A percentile compares a stretch with the other conserved stretches of the same genome.
Conservation (phyloP, 108 stramenopile species). For the Epithemia pelagica region DNA sequence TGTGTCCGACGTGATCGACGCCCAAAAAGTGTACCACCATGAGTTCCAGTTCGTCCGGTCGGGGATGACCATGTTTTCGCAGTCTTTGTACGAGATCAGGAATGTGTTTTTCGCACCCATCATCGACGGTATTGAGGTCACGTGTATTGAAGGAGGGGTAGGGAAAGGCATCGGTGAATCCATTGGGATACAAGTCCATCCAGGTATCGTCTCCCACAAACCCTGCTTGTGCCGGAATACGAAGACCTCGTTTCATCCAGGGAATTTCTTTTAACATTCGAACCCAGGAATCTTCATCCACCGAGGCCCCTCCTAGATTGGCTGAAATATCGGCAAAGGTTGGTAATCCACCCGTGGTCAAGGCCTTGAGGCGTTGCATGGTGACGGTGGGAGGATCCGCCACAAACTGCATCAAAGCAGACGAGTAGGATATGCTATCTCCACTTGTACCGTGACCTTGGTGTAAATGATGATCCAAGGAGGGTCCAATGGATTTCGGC, state of each 20-base stretch:
- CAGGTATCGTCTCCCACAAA: slow-evolving; percentile 99
- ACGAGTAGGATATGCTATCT: slow-evolving; percentile 10
- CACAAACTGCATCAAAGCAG: slow-evolving; percentile 80
- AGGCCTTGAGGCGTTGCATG: slow-evolving; percentile 95
- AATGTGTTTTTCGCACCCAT: slow-evolving; percentile 78
- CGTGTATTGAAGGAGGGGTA: slow-evolving; percentile 96
- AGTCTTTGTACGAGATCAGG: slow-evolving; percentile 43
- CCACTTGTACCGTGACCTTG: too few species aligned
- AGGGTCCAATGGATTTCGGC: slow-evolving; percentile 62
- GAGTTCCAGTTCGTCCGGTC: slow-evolving; percentile 44
- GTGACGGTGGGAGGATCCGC: slow-evolving; percentile 99
- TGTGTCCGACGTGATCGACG: slow-evolving; percentile 97
- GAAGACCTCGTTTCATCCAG: slow-evolving; percentile 12
- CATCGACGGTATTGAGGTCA: slow-evolving; percentile 96
- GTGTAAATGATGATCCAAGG: slow-evolving; percentile 29
- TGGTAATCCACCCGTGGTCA: slow-evolving; percentile 94
- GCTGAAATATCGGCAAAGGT: slow-evolving; percentile 92
- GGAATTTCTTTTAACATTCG: slow-evolving; percentile 30
- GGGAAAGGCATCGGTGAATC: slow-evolving; percentile 78
- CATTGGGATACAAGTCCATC: slow-evolving; percentile 87
- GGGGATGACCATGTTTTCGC: slow-evolving; percentile 11
- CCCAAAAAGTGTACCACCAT: slow-evolving; percentile 89
- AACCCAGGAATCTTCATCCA: slow-evolving; percentile 86
- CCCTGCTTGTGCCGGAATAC: slow-evolving; percentile 34
- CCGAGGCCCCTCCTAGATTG: slow-evolving; percentile 54